Percentiles rank a stretch among this genome's conserved stretches.
phyloP scores from a whole-genome alignment of 192 early-diverging fungal species.

The Backusella morwellensis region DNA sequence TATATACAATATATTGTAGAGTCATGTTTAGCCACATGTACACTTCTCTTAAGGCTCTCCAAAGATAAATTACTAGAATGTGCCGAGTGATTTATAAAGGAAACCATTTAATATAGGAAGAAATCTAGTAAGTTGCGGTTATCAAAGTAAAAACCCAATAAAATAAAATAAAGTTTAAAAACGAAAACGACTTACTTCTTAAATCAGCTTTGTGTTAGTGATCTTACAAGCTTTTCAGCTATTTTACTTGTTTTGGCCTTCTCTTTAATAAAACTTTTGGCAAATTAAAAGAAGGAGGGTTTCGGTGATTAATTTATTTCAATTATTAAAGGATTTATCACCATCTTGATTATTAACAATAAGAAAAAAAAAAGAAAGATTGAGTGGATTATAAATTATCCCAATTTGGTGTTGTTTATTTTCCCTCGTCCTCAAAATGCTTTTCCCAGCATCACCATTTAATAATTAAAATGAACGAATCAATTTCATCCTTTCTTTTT shows the following conservation, averaged over 20 bases:
- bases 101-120: too few relatives aligned
- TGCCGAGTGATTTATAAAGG: too few relatives aligned
- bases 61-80: too few relatives aligned
- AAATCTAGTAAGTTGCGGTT: too few relatives aligned
- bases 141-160: too few relatives aligned
- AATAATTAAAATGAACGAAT: neutral
- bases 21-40: too few relatives aligned
- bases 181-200: too few relatives aligned
- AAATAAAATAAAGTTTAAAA: too few relatives aligned
- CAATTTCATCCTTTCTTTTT: neutral
- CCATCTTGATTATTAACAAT: neutral
- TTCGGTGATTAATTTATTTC: neutral
- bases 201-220: too few relatives aligned
- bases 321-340: neutral
- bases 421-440: neutral
- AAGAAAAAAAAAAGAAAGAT: neutral
- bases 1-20: too few relatives aligned
- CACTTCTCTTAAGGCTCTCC: too few relatives aligned
- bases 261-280: neutral
- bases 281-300: neutral
- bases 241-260: neutral
- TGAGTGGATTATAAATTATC: neutral
- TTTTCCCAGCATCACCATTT: neutral
- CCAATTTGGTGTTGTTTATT: neutral
- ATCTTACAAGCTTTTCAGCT: too few relatives aligned